phyloP scores from a whole-genome alignment of 225 moss, liverwort and hornwort species.

The Neckera pumila region DNA sequence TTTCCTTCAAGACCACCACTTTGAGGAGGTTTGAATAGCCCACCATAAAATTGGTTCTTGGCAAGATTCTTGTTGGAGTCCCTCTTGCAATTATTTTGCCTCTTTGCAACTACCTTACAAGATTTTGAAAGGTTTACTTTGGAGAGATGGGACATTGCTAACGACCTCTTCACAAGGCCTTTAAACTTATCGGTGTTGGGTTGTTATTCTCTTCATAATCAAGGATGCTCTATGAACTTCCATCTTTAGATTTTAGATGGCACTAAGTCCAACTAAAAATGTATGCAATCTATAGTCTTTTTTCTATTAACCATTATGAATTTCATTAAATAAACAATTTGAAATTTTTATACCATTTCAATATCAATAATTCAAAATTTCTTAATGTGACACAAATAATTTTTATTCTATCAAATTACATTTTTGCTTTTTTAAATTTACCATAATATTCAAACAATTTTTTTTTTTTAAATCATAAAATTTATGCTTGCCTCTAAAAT shows the following conservation, averaged over 20 bases:
- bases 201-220: neutral
- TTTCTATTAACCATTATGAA: neutral
- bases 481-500: too few species aligned
- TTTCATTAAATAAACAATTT: neutral
- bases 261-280: neutral
- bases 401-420: neutral
- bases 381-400: neutral
- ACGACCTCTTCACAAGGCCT: neutral
- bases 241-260: neutral
- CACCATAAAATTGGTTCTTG: rapidly evolving
- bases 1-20: neutral
- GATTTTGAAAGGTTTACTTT: neutral
- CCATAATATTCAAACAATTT: too few species aligned
- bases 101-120: rapidly evolving
- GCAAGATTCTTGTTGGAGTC: neutral
- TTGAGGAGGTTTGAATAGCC: neutral
- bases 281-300: neutral
- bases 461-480: too few species aligned
- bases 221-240: neutral
- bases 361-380: neutral
- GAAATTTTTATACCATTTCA: neutral
- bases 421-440: neutral
- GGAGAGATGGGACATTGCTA: rapidly evolving
- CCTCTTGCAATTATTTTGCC: neutral
- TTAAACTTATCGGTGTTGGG: neutral